phyloP scores from a whole-genome alignment of 345 rosid genomes.

The Linum tenue region DNA sequence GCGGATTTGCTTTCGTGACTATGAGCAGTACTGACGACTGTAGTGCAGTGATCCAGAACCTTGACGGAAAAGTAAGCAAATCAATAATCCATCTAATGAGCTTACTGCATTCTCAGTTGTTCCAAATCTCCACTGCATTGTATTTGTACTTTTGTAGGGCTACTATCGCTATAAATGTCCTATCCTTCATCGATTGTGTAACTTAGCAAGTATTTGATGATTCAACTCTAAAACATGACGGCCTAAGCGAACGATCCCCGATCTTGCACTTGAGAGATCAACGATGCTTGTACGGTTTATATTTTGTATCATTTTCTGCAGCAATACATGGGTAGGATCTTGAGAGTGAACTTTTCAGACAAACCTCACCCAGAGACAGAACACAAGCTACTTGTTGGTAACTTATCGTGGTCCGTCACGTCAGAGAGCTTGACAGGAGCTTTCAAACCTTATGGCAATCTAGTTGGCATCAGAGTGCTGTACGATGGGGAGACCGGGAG shows the following conservation, averaged over 20 bases:
- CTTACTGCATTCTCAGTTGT: neutral
- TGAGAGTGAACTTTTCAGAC: constrained; percentile 73
- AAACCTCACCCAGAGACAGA: constrained; percentile 72
- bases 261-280: neutral
- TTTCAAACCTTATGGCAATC: constrained; percentile 61
- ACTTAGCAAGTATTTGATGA: too few species aligned
- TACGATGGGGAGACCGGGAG: constrained; percentile 80
- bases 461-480: constrained; percentile 81
- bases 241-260: too few species aligned
- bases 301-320: constrained; percentile 17
- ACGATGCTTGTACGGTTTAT: neutral
- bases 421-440: constrained; percentile 58
- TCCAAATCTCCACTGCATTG: neutral
- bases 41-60: constrained; percentile 53
- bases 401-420: constrained; percentile 79
- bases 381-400: constrained; percentile 71
- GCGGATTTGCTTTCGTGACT: constrained; percentile 87
- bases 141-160: neutral
- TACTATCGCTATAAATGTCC: too few species aligned
- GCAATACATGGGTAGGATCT: constrained; percentile 57
- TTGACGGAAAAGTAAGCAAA: constrained; percentile 75
- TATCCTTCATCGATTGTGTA: too few species aligned
- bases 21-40: constrained; percentile 87
- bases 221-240: too few species aligned
- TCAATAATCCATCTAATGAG: neutral